These are phyloP conservation scores for Euptelea pleiosperma DNA, from an alignment of 164 flowering plant genomes.

Conservation along the genomic window DNA sequence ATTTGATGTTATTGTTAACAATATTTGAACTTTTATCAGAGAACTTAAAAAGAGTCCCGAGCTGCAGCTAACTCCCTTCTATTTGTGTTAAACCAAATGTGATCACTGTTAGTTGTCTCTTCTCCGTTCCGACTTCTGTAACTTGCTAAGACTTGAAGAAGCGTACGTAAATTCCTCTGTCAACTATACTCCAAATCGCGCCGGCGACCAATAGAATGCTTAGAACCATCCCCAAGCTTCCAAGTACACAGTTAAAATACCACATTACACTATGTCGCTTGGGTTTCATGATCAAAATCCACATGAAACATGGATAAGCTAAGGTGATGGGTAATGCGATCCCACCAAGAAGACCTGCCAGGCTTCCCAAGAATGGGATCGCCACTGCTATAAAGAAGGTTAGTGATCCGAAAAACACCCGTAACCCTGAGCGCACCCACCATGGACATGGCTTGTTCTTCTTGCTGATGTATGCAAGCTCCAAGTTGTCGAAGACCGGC, in stretches of 20 bases:
- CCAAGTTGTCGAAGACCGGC: constrained; percentile 69
- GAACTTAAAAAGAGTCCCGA: too few relatives aligned
- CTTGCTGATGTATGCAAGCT: constrained; percentile 36
- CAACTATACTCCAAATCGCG: constrained; percentile 43
- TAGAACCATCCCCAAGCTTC: constrained; percentile 46
- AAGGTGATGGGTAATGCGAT: constrained; percentile 65
- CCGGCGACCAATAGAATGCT: constrained; percentile 44
- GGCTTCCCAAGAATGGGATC: constrained; percentile 51
- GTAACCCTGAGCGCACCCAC: constrained; percentile 40
- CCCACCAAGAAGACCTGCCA: constrained; percentile 63
- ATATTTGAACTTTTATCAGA: too few relatives aligned
- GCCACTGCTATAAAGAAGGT: constrained; percentile 56
- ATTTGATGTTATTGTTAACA: too few relatives aligned
- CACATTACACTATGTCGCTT: constrained; percentile 36
- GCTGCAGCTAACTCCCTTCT: too few relatives aligned
- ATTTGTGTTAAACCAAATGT: too few relatives aligned
- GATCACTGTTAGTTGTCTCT: too few relatives aligned
- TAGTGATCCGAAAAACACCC: constrained; percentile 47
- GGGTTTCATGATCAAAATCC: constrained; percentile 65
- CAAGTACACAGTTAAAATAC: constrained; percentile 59
- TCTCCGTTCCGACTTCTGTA: too few relatives aligned
- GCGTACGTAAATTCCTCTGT: constrained; percentile 45
- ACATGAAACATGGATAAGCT: constrained; percentile 86
- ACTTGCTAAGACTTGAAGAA: constrained; percentile 61
- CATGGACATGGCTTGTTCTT: constrained; percentile 45